Evolutionary conservation across 2,329 filamentous ascomycete genomes (phyloP).

Genomic region (Aphanocladium album): DNA sequence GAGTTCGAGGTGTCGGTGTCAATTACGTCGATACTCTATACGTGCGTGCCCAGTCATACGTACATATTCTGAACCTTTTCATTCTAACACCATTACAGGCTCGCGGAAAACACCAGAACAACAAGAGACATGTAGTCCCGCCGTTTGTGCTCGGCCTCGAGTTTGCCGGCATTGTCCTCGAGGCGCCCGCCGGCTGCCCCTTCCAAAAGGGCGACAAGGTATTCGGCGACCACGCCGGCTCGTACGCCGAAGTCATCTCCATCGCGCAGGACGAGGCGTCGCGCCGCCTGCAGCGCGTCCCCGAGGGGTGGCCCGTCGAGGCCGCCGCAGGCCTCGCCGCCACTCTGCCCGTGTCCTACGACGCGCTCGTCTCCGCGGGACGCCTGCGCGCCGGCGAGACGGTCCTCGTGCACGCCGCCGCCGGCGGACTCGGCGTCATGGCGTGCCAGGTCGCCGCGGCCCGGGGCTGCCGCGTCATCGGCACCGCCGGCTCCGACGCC

Average conservation of each 20-base stretch:
- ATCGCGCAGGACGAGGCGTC: slow-evolving; percentile 26
- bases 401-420: slow-evolving; percentile 50
- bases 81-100: slow-evolving; percentile 33
- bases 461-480: slow-evolving; percentile 48
- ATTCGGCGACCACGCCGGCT: slow-evolving; percentile 47
- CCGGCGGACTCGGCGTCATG: slow-evolving; percentile 50
- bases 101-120: slow-evolving; percentile 56
- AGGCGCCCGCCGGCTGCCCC: slow-evolving; percentile 27
- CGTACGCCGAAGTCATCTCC: slow-evolving; percentile 48
- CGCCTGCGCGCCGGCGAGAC: slow-evolving; percentile 40
- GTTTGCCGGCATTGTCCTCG: slow-evolving; percentile 49
- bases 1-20: slow-evolving; percentile 49
- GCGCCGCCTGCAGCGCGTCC: slow-evolving; percentile 39
- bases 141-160: slow-evolving; percentile 58
- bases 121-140: slow-evolving; percentile 47
- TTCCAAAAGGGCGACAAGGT: slow-evolving; percentile 46
- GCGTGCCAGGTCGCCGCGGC: slow-evolving; percentile 52
- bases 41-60: slow-evolving; percentile 23
- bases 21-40: slow-evolving; percentile 60
- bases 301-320: slow-evolving; percentile 37
- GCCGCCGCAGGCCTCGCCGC: slow-evolving; percentile 50
- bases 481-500: slow-evolving; percentile 40
- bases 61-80: no score
- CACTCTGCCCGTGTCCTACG: slow-evolving; percentile 51
- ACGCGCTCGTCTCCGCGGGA: slow-evolving; percentile 39